These are phyloP conservation scores for Ophiocordyceps australis DNA, from an alignment of 2,329 filamentous ascomycete species.

Conservation along the genomic window DNA sequence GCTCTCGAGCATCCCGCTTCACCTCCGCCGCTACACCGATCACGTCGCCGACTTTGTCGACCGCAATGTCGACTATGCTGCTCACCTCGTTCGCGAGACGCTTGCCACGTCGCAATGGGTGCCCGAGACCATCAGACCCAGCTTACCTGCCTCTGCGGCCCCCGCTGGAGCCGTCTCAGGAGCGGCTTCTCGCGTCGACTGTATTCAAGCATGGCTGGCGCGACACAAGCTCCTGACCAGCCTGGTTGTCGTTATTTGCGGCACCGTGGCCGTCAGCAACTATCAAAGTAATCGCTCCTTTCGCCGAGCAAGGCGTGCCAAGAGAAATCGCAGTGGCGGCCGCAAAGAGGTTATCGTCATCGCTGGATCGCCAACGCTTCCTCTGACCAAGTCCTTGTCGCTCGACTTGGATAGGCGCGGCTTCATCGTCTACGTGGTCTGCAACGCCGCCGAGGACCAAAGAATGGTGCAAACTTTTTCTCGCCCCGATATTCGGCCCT, in stretches of 20 bases:
- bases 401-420: conserved; percentile 79
- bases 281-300: conserved; percentile 34
- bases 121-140: conserved; percentile 47
- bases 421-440: conserved; percentile 85
- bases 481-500: conserved; percentile 63
- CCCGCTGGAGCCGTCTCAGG: conserved; percentile 15
- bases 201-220: conserved; percentile 51
- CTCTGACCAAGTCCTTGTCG: conserved; percentile 66
- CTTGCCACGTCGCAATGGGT: conserved; percentile 55
- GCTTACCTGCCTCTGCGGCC: conserved; percentile 18
- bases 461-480: conserved; percentile 56
- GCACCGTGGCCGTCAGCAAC: conserved; percentile 39
- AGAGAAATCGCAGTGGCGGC: conserved; percentile 64
- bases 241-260: conserved; percentile 49
- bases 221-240: conserved; percentile 58
- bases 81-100: conserved; percentile 49
- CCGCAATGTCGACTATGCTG: conserved; percentile 59
- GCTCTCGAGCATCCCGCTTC: conserved; percentile 35
- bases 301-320: conserved; percentile 55
- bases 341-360: conserved; percentile 76
- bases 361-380: conserved; percentile 71
- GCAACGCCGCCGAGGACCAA: conserved; percentile 73
- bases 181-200: conserved; percentile 23
- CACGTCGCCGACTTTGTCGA: conserved; percentile 69
- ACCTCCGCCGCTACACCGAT: conserved; percentile 52